Conservation (phyloP, 495 filamentous ascomycete species). For the Lichenothelia convexa region DNA sequence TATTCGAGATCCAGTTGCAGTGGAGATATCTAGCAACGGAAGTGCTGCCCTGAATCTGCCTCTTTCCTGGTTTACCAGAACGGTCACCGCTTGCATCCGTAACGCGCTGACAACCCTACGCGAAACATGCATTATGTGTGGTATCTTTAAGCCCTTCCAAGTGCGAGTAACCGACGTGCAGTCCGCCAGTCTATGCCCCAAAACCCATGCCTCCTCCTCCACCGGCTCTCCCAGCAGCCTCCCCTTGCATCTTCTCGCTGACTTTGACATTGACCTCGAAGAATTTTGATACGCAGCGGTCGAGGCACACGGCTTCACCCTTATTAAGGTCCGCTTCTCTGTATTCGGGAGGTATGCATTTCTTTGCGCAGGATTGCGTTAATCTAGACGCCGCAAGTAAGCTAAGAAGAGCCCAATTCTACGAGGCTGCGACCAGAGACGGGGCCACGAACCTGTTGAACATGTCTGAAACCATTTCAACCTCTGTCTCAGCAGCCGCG, state of each 20-base stretch:
- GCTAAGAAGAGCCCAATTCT: neutral
- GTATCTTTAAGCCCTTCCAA: no score
- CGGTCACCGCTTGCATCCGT: no score
- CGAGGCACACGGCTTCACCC: slow-evolving; percentile 92
- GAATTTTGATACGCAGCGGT: slow-evolving; percentile 92
- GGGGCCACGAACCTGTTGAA: slow-evolving; percentile 56
- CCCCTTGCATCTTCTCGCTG: slow-evolving; percentile 58
- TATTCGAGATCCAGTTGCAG: no score
- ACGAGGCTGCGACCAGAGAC: slow-evolving; percentile 1
- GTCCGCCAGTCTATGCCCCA: no score
- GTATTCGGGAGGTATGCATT: slow-evolving; percentile 82
- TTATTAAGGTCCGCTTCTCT: slow-evolving; percentile 93
- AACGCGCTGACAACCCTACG: no score
- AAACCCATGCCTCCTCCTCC: slow-evolving; percentile 20
- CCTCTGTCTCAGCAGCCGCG: slow-evolving; percentile 77
- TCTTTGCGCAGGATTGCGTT: slow-evolving; percentile 69
- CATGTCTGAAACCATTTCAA: slow-evolving; percentile 91
- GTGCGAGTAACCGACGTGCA: no score
- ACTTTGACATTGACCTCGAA: slow-evolving; percentile 95
- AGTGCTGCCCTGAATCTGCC: no score
- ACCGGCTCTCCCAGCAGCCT: slow-evolving; percentile 34
- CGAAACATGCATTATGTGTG: no score
- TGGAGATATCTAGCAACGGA: no score
- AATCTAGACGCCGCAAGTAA: slow-evolving; percentile 33
- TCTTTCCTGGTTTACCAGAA: no score